phyloP scores from a whole-genome alignment of 305 asterid genomes.

The Solanum chacoense region DNA sequence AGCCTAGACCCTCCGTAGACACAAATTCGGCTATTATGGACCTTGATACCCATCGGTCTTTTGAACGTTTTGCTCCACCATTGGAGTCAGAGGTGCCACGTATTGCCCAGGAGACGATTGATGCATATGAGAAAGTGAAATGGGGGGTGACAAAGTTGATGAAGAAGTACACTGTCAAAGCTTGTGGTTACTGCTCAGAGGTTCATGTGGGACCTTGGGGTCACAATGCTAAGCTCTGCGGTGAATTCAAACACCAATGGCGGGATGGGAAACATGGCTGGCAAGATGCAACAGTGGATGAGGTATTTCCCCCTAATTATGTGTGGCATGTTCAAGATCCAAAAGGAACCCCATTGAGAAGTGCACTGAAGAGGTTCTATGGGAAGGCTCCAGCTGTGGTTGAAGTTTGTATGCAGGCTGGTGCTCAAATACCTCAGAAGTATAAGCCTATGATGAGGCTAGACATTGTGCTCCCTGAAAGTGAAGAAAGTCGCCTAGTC shows the following conservation, averaged over 20 bases:
- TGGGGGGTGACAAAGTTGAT: conserved; percentile 65
- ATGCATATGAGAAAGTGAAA: conserved; percentile 55
- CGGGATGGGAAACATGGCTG: conserved; percentile 94
- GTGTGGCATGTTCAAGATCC: conserved; percentile 79
- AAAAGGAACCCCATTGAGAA: conserved; percentile 49
- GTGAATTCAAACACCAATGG: conserved; percentile 91
- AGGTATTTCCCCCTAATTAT: conserved; percentile 73
- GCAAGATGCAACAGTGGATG: conserved; percentile 93
- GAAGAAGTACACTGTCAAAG: conserved; percentile 78
- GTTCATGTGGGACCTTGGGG: conserved; percentile 97
- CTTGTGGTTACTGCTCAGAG: conserved; percentile 93
- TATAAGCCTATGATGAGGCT: conserved; percentile 84
- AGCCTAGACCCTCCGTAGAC: conserved; percentile 27
- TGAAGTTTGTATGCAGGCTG: conserved; percentile 79
- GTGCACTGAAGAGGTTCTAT: conserved; percentile 53
- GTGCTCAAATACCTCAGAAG: conserved; percentile 56
- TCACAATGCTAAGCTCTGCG: conserved; percentile 84
- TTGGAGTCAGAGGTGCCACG: conserved; percentile 21
- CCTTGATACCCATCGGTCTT: conserved; percentile 58
- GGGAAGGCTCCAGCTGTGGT: conserved; percentile 88
- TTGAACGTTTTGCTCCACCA: conserved; percentile 56
- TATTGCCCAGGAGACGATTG: conserved; percentile 58
- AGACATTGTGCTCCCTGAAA: conserved; percentile 69
- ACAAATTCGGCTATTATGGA: conserved; percentile 28
- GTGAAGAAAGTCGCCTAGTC: conserved; percentile 56